Base-by-base conservation (phyloP, 805 yeast genomes). In the Maudiozyma barnettii region DNA sequence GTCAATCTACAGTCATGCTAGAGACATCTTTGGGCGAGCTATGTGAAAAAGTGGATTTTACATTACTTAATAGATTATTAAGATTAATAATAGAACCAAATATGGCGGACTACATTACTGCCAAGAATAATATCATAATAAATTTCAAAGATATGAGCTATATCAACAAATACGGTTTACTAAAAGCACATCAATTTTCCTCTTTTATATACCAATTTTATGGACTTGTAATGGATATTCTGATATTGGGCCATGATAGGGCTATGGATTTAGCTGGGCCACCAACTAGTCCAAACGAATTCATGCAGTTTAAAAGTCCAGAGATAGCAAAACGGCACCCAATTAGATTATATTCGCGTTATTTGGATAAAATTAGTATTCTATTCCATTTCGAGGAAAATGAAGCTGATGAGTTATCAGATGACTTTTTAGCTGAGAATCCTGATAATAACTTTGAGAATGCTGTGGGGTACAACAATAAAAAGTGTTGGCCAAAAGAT, bases 121-220 rank as follows among this genome's bases (percentile, higher is more conserved):
- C 97, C 0, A 90, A 90, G 63, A 88, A 88, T 67, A 93, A 93
- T 58, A 79, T 90, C 19, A 75, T 79, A 20, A 58, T 93, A 19
- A 74, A 88, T 1, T 95, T 82, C 66, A 93, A 93, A 63, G 99
- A 93, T 61, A 93, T 93, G 99, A 84, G 81, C 51, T 95, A 89
- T 63, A 81, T 86, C 18, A 91, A 93, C 65, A 88, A 84, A 56
- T 80, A 80, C 60, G 99, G 99, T 19, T 65, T 93, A 48, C 67
- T 93, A 16, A 76, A 95, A 43, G 99, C 99, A 7, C 68, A 93
- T 16, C 95, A 87, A 58, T 93, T 90, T 63, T 78, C 97, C 0
- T 81, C 96, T 0, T 93, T 91, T 64, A 79, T 93, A 4, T 80
- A 77, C 58, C 99, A 93, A 63, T 90, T 80, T 64, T 93, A 93